These are phyloP conservation scores for Pyricularia grisea DNA, from an alignment of 2,329 filamentous ascomycete species.

Conservation along the genomic window DNA sequence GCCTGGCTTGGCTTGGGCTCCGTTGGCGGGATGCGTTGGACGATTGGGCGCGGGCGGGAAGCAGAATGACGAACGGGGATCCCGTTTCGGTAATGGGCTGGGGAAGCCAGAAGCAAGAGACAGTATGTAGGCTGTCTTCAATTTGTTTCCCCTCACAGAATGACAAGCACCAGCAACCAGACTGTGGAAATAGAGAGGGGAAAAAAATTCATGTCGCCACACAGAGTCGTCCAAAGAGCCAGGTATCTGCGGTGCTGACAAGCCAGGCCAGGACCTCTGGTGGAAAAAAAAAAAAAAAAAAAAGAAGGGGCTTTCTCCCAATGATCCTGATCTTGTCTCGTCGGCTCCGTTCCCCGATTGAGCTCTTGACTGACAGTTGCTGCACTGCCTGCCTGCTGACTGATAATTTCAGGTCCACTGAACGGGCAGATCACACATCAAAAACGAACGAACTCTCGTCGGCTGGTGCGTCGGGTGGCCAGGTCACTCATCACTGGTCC, in stretches of 20 bases:
- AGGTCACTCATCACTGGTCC: neutral
- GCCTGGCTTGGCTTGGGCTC: neutral
- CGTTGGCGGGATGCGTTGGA: neutral
- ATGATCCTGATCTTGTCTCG: neutral
- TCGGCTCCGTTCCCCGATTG: neutral
- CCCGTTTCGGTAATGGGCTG: neutral
- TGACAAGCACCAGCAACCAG: neutral
- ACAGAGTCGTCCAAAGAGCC: neutral
- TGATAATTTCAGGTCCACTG: neutral
- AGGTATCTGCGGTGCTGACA: neutral
- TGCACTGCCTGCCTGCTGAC: neutral
- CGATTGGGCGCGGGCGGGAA: neutral
- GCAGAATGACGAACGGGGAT: neutral
- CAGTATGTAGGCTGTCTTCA: neutral
- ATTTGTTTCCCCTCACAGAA: neutral
- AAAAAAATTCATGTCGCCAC: neutral
- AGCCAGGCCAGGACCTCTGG: neutral
- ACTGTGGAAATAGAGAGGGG: neutral
- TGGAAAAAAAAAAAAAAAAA: neutral
- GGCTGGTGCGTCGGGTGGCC: neutral
- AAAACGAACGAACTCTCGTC: neutral
- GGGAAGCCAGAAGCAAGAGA: neutral
- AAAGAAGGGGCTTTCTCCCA: neutral
- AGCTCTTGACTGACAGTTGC: neutral
- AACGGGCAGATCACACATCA: neutral